Evolutionary conservation across 2,329 filamentous ascomycete species (phyloP), one percentile per base, ranked within the genome.

Genomic region (Lachnellula willkommii): DNA sequence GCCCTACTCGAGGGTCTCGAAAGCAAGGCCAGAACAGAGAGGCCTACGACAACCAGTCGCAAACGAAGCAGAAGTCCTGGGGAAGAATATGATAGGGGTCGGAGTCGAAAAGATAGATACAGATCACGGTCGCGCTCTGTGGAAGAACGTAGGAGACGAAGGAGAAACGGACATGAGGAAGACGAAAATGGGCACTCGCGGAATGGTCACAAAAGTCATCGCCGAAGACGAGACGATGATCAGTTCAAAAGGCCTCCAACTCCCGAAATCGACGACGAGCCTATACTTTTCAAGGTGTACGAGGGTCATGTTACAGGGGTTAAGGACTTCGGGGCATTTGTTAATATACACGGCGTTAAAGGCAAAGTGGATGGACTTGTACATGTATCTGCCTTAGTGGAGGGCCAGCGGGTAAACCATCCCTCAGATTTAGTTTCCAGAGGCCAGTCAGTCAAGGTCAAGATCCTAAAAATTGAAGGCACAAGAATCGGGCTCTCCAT

Each of bases 241-340:
- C 75, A 80, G 43, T 85, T 90, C 55, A 80, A 79, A 63, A 79
- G 81, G 52, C 82, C 84, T 0, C 88, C 89, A 0, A 81, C 82
- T 2, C 81, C 80, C 2, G 90, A 95, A 65, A 70, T 95, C 9
- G 94, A 99, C 71, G 88, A 96, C 52, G 73, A 81, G 43, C 91
- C 94, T 0, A 77, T 92, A 36, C 73, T 95, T 6, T 85, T 86
- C 77, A 99, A 99, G 69, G 75, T 96, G 2, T 99, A 99, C 67
- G 82, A 90, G 60, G 94, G 94, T 1, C 85, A 87, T 66, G 89
- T 97, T 14, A 96, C 90, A 0, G 91, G 92, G 0, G 79, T 99
- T 53, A 97, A 96, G 67, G 90, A 96, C 59, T 99, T 97, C 73
- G 94, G 94, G 11, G 91, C 86, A 0, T 99, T 99, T 71, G 91